Conservation (phyloP, 495 filamentous ascomycete species). For the Neurospora sp. region DNA sequence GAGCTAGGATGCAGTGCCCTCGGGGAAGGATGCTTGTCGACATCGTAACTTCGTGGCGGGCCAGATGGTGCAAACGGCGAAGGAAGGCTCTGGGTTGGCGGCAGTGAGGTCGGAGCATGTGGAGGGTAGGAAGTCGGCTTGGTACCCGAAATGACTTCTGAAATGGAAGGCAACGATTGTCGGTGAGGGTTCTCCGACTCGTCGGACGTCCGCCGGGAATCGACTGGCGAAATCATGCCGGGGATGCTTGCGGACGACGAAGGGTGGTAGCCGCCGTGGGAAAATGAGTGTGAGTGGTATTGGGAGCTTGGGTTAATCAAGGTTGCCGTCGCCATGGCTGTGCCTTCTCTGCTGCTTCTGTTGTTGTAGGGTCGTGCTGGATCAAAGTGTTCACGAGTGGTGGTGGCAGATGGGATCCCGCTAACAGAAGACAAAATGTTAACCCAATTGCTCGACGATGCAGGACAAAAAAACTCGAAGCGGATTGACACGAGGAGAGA, state of each 20-base stretch:
- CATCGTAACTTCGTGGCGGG: conserved; percentile 14
- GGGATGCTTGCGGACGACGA: conserved; percentile 26
- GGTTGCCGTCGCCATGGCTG: conserved; percentile 38
- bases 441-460: conserved; percentile 2
- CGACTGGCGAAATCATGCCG: conserved; percentile 37
- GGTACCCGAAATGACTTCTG: conserved; percentile 35
- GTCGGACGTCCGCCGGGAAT: conserved; percentile 32
- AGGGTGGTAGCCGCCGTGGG: conserved; percentile 28
- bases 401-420: conserved; percentile 22
- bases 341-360: conserved; percentile 26
- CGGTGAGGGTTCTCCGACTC: conserved; percentile 30
- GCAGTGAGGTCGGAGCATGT: conserved; percentile 20
- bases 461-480: background rate
- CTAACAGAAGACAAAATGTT: conserved; percentile 11
- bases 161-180: conserved; percentile 40
- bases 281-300: conserved; percentile 21
- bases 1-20: conserved; percentile 22
- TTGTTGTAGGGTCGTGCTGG: conserved; percentile 22
- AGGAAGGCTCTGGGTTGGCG: conserved; percentile 17
- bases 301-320: conserved; percentile 36
- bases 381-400: conserved; percentile 22
- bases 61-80: conserved; percentile 23
- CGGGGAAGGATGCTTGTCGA: conserved; percentile 26
- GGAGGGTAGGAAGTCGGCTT: conserved; percentile 29
- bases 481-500: conserved; percentile 12